A percentile compares a stretch with the other conserved stretches of the same genome.
These are phyloP conservation scores for Cyclotella atomus DNA, from an alignment of 108 stramenopile genomes.

Conservation along the genomic window DNA sequence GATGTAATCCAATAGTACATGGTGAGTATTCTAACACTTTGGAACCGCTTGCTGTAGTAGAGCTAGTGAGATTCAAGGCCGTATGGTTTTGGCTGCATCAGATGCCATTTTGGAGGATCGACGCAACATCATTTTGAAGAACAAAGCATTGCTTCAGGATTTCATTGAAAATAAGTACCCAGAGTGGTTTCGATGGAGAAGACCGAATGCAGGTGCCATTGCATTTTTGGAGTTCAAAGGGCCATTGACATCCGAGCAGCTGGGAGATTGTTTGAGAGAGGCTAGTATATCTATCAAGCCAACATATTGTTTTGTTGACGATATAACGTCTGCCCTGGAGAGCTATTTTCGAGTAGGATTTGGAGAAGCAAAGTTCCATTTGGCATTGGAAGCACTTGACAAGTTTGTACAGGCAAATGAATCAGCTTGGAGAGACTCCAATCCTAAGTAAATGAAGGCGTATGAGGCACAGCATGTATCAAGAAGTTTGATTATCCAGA, in stretches of 20 bases:
- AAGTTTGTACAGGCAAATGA: slow-evolving; percentile 56
- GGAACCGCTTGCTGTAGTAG: slow-evolving; percentile 75
- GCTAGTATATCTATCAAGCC: slow-evolving; percentile 76
- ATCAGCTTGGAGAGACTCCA: slow-evolving; percentile 46
- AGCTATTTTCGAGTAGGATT: slow-evolving; percentile 79
- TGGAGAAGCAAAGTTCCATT: slow-evolving; percentile 68
- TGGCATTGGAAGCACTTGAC: slow-evolving; percentile 56
- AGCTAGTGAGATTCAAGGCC: slow-evolving; percentile 72
- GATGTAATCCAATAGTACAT: no score
- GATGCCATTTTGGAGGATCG: slow-evolving; percentile 56
- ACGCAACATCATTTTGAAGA: slow-evolving; percentile 56
- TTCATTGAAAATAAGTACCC: slow-evolving; percentile 56
- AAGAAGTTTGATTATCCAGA: no score
- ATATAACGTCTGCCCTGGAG: slow-evolving; percentile 9
- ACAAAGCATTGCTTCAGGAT: slow-evolving; percentile 53
- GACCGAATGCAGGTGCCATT: slow-evolving; percentile 78
- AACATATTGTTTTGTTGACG: slow-evolving; percentile 68
- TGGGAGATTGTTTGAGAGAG: slow-evolving; percentile 59
- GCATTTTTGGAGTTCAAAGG: slow-evolving; percentile 75
- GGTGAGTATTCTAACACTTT: slow-evolving; percentile 82
- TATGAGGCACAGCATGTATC: no score
- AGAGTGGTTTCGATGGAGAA: slow-evolving; percentile 62
- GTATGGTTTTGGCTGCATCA: slow-evolving; percentile 67
- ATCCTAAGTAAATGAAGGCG: no score
- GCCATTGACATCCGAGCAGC: slow-evolving; percentile 58